Conservation (phyloP, 108 stramenopile genomes). For the Aurantiochytrium sp. region DNA sequence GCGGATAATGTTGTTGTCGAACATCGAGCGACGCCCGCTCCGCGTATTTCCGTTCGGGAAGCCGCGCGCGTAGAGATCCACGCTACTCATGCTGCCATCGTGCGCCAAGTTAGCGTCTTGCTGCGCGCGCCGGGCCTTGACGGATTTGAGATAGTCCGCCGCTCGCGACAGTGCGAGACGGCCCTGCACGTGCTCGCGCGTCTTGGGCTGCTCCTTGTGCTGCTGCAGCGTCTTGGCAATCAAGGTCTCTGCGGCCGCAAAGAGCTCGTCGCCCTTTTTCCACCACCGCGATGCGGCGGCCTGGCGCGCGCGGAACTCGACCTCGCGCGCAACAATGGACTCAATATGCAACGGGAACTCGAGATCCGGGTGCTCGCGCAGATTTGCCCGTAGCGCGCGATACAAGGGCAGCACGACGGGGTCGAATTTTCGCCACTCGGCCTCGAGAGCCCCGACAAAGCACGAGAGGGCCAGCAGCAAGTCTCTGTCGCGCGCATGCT, state of each 20-base stretch:
- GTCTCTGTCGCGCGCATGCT: background rate
- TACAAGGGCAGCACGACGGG: background rate
- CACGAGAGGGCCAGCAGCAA: background rate
- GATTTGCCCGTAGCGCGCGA: background rate
- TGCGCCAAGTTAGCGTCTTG: too few relatives aligned
- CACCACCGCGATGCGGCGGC: background rate
- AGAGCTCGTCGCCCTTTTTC: too few relatives aligned
- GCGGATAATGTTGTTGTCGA: background rate
- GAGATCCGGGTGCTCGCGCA: background rate
- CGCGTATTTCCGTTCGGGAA: conserved; percentile 4
- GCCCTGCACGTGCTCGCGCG: too few relatives aligned
- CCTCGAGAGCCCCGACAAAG: background rate
- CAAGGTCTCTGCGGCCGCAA: too few relatives aligned
- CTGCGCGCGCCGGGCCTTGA: too few relatives aligned
- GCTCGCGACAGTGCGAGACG: too few relatives aligned
- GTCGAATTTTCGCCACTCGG: background rate
- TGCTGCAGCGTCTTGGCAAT: too few relatives aligned
- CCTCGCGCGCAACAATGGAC: background rate
- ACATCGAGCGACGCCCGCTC: background rate
- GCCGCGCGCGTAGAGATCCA: background rate
- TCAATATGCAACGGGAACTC: background rate
- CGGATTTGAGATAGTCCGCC: too few relatives aligned
- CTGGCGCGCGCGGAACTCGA: background rate
- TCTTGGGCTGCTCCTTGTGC: too few relatives aligned
- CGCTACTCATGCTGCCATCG: background rate